Conservation (phyloP, 2,329 filamentous ascomycete genomes). For the Alternaria atra region DNA sequence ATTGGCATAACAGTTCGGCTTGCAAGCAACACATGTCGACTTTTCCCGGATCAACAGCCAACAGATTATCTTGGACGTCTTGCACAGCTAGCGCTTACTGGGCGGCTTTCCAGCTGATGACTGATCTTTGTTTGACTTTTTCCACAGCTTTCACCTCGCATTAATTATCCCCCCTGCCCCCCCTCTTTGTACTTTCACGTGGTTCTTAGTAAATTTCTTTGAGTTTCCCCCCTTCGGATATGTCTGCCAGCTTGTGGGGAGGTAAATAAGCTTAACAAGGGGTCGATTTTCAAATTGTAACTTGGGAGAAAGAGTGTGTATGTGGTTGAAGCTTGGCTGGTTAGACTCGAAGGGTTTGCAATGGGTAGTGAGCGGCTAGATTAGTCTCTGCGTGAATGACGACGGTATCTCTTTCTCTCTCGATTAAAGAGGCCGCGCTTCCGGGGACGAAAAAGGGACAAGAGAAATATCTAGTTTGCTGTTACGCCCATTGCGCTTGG, state of each 20-base stretch:
- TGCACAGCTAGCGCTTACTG: conserved; percentile 36
- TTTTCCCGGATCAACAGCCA: conserved; percentile 24
- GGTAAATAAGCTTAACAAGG: conserved; percentile 45
- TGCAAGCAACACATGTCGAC: conserved; percentile 30
- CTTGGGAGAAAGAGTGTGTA: conserved; percentile 24
- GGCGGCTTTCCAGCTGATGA: conserved; percentile 38
- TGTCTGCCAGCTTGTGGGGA: conserved; percentile 55
- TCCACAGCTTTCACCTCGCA: conserved; percentile 35
- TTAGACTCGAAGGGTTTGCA: conserved; percentile 26
- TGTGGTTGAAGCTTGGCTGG: conserved; percentile 28
- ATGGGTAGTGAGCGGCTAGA: conserved; percentile 33
- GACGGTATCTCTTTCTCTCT: conserved; percentile 19
- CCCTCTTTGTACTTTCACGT: conserved; percentile 32
- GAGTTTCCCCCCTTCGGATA: conserved; percentile 48
- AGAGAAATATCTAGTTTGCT: conserved; percentile 31
- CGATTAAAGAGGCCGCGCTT: conserved; percentile 38
- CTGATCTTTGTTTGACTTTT: conserved; percentile 43
- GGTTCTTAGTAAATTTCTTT: conserved; percentile 40
- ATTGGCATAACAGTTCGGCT: conserved; percentile 34
- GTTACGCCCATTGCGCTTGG: conserved; percentile 29
- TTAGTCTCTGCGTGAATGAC: not conserved
- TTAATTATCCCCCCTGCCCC: conserved; percentile 46
- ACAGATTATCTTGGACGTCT: conserved; percentile 31
- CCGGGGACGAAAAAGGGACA: conserved; percentile 35
- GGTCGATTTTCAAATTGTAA: conserved; percentile 50